phyloP scores from a whole-genome alignment of 345 rosid genomes.

The Atalantia buxifolia region DNA sequence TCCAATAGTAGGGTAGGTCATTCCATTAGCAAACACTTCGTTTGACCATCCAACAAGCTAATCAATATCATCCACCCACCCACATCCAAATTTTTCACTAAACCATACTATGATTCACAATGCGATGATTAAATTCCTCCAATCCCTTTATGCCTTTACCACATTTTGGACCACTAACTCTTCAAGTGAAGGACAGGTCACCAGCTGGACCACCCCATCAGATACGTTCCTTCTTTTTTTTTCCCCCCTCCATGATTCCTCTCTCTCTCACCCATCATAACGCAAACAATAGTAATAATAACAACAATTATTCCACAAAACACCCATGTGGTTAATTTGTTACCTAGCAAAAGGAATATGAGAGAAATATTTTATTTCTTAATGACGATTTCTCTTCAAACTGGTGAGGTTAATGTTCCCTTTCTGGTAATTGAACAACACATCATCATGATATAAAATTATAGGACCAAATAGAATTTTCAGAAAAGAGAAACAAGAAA shows the following conservation, averaged over 20 bases:
- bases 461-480: not conserved
- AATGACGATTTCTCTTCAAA: not conserved
- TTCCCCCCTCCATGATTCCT: slow-evolving; percentile 1
- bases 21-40: not conserved
- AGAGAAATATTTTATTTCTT: not conserved
- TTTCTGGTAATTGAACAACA: not conserved
- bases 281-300: slow-evolving; percentile 3
- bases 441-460: not conserved
- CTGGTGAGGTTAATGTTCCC: not conserved
- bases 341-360: slow-evolving; percentile 11
- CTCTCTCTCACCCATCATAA: slow-evolving; percentile 8
- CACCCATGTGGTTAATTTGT: slow-evolving; percentile 29
- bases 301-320: slow-evolving; percentile 13
- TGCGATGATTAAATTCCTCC: slow-evolving; percentile 26
- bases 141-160: slow-evolving; percentile 23
- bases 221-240: slow-evolving; percentile 5
- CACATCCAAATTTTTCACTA: not conserved
- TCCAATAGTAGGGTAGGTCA: not conserved
- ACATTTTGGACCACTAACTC: slow-evolving; percentile 44
- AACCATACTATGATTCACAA: not conserved
- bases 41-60: slow-evolving; percentile 6
- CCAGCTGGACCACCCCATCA: slow-evolving; percentile 38
- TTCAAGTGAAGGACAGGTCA: slow-evolving; percentile 23
- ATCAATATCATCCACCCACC: not conserved
- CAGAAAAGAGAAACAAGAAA: not conserved